Conservation (phyloP, 78 protist species). For the slime mould (Dictyostelium discoideum) region DNA sequence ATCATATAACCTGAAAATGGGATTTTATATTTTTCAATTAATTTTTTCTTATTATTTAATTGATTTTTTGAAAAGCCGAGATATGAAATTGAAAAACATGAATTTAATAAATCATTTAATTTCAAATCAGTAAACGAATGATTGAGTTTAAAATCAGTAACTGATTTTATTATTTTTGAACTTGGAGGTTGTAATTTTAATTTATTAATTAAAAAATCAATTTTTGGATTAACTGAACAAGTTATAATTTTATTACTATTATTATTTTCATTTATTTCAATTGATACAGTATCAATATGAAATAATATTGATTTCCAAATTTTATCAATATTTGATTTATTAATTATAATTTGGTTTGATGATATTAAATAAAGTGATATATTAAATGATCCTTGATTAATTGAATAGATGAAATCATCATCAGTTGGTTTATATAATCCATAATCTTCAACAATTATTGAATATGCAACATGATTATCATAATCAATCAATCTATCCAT, state of each 20-base stretch:
- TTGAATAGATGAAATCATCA: background rate
- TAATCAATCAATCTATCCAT: background rate
- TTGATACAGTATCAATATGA: background rate
- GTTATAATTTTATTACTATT: background rate
- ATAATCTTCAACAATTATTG: background rate
- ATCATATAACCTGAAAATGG: background rate
- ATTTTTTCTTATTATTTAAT: background rate
- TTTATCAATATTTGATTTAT: background rate
- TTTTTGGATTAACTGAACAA: background rate
- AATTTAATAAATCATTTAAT: background rate
- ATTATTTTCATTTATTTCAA: background rate
- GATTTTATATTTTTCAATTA: background rate
- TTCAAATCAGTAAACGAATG: background rate
- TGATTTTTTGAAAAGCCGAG: background rate
- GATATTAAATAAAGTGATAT: background rate
- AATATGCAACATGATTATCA: background rate
- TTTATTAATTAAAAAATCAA: background rate
- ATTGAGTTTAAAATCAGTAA: background rate
- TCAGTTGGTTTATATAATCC: background rate
- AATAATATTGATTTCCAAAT: background rate
- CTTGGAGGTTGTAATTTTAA: background rate
- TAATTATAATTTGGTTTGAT: background rate
- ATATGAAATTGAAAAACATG: background rate
- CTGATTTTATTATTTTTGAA: background rate
- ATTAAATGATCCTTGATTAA: background rate